Evolutionary conservation across 768 basidiomycete genomes (phyloP), one percentile per base, ranked within the genome.

Genomic region (Macrolepiota fuliginosa): DNA sequence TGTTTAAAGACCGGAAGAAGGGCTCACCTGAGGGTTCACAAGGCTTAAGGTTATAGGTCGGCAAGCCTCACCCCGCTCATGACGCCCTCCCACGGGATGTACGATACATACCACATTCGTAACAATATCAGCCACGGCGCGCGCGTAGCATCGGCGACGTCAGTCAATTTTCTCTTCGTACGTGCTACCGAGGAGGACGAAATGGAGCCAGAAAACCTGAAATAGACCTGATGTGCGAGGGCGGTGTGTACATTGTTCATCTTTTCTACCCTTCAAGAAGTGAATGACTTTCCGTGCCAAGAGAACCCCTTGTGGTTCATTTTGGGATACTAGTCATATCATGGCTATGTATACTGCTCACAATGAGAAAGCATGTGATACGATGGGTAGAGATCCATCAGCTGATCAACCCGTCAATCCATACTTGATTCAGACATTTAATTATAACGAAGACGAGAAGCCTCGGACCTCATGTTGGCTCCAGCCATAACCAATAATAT

Each of bases 361-460:
- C n/a, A 11, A 22, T 54, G 24, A 35, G 29, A 15, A 39, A 37
- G 37, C 53, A 49, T 54, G 36, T 54, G 53, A 39, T 54, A 9
- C 19, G 24, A 54, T 37, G 37, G 7, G 37, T 1, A 24, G 22
- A 19, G 10, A 13, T 39, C 11, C 35, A 37, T 54, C 53, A 54
- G 35, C 6, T 54, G 53, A 54, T 36, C 22, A 53, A 11, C 29
- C 37, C 36, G 53, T 54, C 53, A 54, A 19, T 54, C 53, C 53
- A 54, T 22, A 39, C 53, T 39, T 37, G 53, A 39, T 54, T 11
- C 10, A 13, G 4, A 11, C 10, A 12, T 19, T 54, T 54, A 54
- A 54, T 40, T 54, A 54, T 54, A 17, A 11, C 53, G 32, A 39
- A 36, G 53, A 35, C 53, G 36, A 39, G 53, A 54, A 54, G 53